These are phyloP conservation scores for Cenchrus purpureus DNA, from an alignment of 176 grass and related monocot species.

Conservation along the genomic window DNA sequence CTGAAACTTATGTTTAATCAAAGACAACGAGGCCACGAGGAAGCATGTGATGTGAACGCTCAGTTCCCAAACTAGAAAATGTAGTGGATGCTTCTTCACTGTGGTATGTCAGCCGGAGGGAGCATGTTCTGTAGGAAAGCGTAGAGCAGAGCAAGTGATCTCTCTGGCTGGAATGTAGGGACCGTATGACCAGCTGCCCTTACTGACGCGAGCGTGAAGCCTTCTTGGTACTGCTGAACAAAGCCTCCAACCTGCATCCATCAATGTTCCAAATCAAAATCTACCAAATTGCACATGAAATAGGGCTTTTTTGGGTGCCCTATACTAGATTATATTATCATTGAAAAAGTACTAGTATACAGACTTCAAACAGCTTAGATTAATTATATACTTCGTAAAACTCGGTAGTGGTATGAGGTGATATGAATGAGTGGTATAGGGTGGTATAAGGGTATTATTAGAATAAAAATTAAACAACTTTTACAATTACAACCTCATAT, in stretches of 20 bases:
- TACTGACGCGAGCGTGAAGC: slow-evolving; percentile 41
- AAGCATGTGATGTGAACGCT: not conserved
- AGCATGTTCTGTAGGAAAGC: slow-evolving; percentile 50
- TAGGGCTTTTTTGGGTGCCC: no score
- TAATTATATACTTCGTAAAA: no score
- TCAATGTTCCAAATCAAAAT: not conserved
- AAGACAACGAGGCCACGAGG: not conserved
- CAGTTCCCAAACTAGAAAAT: not conserved
- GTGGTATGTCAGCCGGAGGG: slow-evolving; percentile 29
- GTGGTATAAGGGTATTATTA: no score
- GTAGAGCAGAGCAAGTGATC: slow-evolving; percentile 47
- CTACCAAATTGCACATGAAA: not conserved
- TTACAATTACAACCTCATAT: no score
- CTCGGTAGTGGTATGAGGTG: no score
- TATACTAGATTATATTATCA: no score
- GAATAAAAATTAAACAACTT: no score
- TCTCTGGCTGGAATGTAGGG: slow-evolving; percentile 52
- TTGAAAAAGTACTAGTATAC: no score
- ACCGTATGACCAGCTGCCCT: slow-evolving; percentile 59
- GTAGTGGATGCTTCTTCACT: not conserved
- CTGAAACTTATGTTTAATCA: not conserved
- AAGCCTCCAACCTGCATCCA: slow-evolving; percentile 52
- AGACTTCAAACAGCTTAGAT: no score
- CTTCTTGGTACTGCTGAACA: slow-evolving; percentile 50
- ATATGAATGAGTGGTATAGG: no score